phyloP scores from a whole-genome alignment of 2,329 filamentous ascomycete genomes.

The Pseudomassariella vexata region DNA sequence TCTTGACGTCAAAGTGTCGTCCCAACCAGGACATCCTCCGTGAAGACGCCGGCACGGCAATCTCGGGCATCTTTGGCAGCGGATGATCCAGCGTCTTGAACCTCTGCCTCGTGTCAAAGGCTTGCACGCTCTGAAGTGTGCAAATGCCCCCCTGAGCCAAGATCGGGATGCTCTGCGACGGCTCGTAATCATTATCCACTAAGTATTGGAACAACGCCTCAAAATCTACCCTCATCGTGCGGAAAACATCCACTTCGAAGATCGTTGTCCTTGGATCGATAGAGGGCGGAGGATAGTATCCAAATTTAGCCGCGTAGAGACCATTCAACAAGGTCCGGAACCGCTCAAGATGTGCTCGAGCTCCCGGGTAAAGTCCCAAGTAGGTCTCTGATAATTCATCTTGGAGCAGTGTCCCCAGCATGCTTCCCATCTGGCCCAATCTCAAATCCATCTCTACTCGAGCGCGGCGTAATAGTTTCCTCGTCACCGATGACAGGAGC shows the following conservation, averaged over 20 bases:
- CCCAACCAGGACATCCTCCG: constrained; percentile 36
- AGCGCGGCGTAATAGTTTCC: constrained; percentile 58
- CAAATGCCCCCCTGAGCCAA: constrained; percentile 63
- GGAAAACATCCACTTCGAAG: constrained; percentile 54
- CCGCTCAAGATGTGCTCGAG: constrained; percentile 62
- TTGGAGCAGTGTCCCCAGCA: constrained; percentile 63
- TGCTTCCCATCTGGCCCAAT: constrained; percentile 49
- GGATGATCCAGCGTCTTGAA: constrained; percentile 58
- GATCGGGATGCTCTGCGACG: constrained; percentile 42
- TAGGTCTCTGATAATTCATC: constrained; percentile 63
- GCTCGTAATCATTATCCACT: constrained; percentile 54
- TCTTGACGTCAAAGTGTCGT: constrained; percentile 30
- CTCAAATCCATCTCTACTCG: constrained; percentile 60
- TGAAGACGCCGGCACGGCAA: constrained; percentile 12
- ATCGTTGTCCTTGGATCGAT: constrained; percentile 33
- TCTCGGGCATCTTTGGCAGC: constrained; percentile 59
- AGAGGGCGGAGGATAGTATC: constrained; percentile 62
- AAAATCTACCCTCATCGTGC: constrained; percentile 63
- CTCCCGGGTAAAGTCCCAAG: constrained; percentile 56
- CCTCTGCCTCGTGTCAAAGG: constrained; percentile 58
- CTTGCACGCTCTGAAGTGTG: constrained; percentile 60
- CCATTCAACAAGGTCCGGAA: constrained; percentile 65
- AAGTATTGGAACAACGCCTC: constrained; percentile 65
- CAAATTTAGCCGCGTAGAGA: constrained; percentile 62
- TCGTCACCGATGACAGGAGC: constrained; percentile 47